Evolutionary conservation across 2,329 filamentous ascomycete species (phyloP).

Genomic region (Apiospora marii): DNA sequence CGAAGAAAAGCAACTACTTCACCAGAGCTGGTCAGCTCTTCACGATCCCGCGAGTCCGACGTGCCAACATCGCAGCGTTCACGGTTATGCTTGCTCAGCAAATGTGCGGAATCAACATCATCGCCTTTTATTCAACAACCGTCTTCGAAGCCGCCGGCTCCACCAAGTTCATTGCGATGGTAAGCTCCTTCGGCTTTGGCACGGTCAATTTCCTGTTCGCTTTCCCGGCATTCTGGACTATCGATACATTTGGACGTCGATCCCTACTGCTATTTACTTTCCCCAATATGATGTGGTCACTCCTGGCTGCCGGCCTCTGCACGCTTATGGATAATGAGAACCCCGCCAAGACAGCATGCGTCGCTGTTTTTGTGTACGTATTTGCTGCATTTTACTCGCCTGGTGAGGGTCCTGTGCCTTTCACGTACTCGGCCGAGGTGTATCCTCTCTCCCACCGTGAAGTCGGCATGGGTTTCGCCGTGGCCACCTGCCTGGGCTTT

Average conservation of each 20-base stretch:
- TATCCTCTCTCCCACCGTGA: constrained; percentile 76
- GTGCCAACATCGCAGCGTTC: constrained; percentile 78
- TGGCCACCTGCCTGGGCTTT: constrained; percentile 70
- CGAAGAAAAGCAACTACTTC: constrained; percentile 62
- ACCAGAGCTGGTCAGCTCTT: constrained; percentile 71
- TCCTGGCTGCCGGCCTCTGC: constrained; percentile 69
- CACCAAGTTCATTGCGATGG: constrained; percentile 60
- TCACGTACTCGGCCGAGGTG: constrained; percentile 73
- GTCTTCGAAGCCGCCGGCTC: constrained; percentile 67
- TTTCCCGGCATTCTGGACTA: constrained; percentile 70
- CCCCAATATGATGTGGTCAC: constrained; percentile 71
- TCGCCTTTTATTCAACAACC: constrained; percentile 69
- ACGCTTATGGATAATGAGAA: constrained; percentile 53
- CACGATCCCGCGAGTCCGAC: constrained; percentile 72
- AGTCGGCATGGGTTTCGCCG: constrained; percentile 74
- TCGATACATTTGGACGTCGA: constrained; percentile 72
- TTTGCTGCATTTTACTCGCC: constrained; percentile 69
- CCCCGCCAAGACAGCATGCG: constrained; percentile 48
- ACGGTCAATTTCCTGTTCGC: constrained; percentile 71
- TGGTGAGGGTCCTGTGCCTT: constrained; percentile 72
- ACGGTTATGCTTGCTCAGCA: constrained; percentile 83
- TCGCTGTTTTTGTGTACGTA: constrained; percentile 67
- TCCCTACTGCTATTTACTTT: constrained; percentile 72
- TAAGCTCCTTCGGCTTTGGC: constrained; percentile 71
- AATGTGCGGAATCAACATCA: constrained; percentile 60